Evolutionary conservation across 345 rosid genomes (phyloP), one percentile per base, ranked within the genome.

Genomic region (Populus alba): DNA sequence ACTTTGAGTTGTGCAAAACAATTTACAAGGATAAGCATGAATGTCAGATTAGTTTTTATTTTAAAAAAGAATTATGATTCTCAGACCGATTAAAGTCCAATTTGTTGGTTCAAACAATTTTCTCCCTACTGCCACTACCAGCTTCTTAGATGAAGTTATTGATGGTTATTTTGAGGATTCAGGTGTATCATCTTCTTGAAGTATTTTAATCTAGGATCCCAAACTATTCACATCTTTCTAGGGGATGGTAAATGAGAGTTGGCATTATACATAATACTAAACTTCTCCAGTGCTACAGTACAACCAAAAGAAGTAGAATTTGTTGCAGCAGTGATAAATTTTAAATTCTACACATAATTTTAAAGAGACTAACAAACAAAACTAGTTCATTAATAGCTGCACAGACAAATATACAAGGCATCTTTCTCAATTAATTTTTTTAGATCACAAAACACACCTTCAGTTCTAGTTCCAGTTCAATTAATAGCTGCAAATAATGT

Each of bases 1-100:
- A 83, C 99, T 95, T 98, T 96, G 87, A 86, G 78, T 69, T 31
- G 23, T 27, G 70, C 71, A 70, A 65, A 59, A 77, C 3, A 77
- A 67, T 41, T 70, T 22, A 79, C 61, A 5, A 53, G 80, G 45
- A 65, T 17, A 18, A 77, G 76, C 53, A 75, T 68, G 57, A 61
- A 61, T 8, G 37, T 38, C 67, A 53, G 10, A 23, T 13, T 20
- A 45, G 20, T 57, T 12, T 29, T 62, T 71, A 39, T 33, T 41
- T 41, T 0, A 9, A 41, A 37, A 27, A 17, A 61, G 27, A 17
- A 59, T 6, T 38, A 59, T 7, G 47, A 55, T 7, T 13, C 27
- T 45, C 7, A 43, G 37, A 25, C 35, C 35, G 35, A 33, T 33
- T 33, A 59, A 39, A 61, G 39, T 49, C 49, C 18, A 15, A 70